Evolutionary conservation across 495 filamentous ascomycete genomes (phyloP).

Genomic region (Penicillium malachiteum): DNA sequence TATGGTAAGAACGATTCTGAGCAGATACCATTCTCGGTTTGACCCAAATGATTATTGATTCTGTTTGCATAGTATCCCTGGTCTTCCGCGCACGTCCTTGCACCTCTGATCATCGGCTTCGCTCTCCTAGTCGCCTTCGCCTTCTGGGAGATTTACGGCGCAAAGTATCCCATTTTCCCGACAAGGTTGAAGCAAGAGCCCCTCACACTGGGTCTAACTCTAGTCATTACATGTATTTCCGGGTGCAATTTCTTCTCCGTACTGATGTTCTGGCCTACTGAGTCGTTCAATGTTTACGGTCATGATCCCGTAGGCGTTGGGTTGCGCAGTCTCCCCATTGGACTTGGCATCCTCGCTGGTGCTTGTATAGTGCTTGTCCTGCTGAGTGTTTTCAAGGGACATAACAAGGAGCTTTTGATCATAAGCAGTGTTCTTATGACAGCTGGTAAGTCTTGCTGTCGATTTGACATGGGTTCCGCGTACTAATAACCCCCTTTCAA

Average conservation of each 20-base stretch:
- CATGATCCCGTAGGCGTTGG: constrained; percentile 67
- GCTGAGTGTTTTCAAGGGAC: constrained; percentile 58
- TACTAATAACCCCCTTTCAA: constrained; percentile 3
- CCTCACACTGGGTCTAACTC: constrained; percentile 59
- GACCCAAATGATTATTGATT: background rate
- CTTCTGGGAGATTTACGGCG: constrained; percentile 60
- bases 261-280: constrained; percentile 71
- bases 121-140: constrained; percentile 54
- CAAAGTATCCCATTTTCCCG: constrained; percentile 67
- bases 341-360: constrained; percentile 61
- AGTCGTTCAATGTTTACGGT: constrained; percentile 73
- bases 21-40: no score
- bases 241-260: constrained; percentile 77
- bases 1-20: constrained; percentile 37
- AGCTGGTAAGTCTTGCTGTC: constrained; percentile 44
- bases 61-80: constrained; percentile 49
- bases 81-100: constrained; percentile 58
- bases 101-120: constrained; percentile 56
- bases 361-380: constrained; percentile 62
- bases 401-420: constrained; percentile 64
- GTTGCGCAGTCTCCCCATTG: constrained; percentile 64
- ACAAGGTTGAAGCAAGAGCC: constrained; percentile 60
- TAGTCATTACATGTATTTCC: constrained; percentile 71
- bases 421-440: constrained; percentile 66
- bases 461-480: background rate